Evolutionary conservation across 1,284 basidiomycete genomes (phyloP).

Genomic region (Cryptococcus sp.): DNA sequence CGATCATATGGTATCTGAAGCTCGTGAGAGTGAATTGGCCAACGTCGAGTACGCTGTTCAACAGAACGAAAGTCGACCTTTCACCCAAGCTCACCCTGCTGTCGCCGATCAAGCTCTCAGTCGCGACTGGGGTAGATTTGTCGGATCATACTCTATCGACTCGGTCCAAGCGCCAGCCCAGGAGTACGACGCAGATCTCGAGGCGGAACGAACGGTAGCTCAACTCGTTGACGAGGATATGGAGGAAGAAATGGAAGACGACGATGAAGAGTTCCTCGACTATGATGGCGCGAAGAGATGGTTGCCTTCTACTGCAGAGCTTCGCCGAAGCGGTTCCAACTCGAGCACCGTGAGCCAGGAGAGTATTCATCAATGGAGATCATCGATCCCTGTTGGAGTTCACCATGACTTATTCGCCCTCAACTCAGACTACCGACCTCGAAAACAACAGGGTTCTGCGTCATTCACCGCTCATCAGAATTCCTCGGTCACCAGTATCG

Average conservation of each 20-base stretch:
- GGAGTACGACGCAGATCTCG: slow-evolving; percentile 11
- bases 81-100: slow-evolving; percentile 8
- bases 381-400: not conserved
- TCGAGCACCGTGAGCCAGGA: slow-evolving; percentile 7
- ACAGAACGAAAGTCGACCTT: not conserved
- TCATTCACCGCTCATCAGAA: not conserved
- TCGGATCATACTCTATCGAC: slow-evolving; percentile 9
- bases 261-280: slow-evolving; percentile 26
- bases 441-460: no score
- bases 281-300: slow-evolving; percentile 31
- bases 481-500: not conserved
- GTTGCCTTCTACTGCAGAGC: slow-evolving; percentile 18
- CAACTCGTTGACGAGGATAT: slow-evolving; percentile 20
- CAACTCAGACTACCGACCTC: no score
- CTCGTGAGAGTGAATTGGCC: slow-evolving; percentile 19
- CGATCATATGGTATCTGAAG: slow-evolving; percentile 20
- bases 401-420: no score
- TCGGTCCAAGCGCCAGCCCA: not conserved
- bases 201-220: slow-evolving; percentile 15
- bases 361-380: not conserved
- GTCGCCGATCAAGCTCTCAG: slow-evolving; percentile 21
- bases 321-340: slow-evolving; percentile 19
- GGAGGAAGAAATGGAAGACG: slow-evolving; percentile 11
- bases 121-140: slow-evolving; percentile 18
- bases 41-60: not conserved